These are phyloP conservation scores for Monotropa hypopitys DNA, from an alignment of 179 eudicot genomes.

Conservation along the genomic window DNA sequence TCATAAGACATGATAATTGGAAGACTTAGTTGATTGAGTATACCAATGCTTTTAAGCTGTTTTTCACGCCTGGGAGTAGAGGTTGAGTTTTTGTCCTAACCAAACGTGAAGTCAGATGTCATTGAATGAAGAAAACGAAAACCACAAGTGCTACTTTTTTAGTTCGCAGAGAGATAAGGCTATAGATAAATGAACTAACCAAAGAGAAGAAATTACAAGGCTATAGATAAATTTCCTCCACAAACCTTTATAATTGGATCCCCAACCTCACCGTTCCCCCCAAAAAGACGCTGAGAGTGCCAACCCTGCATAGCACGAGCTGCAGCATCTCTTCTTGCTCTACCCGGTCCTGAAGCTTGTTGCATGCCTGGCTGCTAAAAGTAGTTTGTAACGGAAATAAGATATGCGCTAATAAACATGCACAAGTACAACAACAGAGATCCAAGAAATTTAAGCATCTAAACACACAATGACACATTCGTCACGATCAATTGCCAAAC, in stretches of 20 bases:
- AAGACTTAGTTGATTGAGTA: constrained; percentile 7
- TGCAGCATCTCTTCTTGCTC: constrained; percentile 58
- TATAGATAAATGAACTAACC: neutral
- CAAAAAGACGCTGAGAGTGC: constrained; percentile 52
- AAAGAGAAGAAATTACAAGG: neutral
- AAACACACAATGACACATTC: neutral
- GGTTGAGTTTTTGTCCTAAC: constrained; percentile 39
- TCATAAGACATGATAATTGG: neutral
- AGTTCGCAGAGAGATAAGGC: neutral
- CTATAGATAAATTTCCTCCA: neutral
- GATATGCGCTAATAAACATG: neutral
- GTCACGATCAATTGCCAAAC: neutral
- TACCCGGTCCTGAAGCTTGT: constrained; percentile 46
- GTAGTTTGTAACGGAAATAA: neutral
- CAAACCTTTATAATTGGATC: constrained; percentile 50
- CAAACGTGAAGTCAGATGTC: neutral
- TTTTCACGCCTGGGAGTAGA: constrained; percentile 39
- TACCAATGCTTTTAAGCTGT: constrained; percentile 49
- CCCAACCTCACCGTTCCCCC: constrained; percentile 68
- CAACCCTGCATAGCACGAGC: constrained; percentile 79
- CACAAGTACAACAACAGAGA: neutral
- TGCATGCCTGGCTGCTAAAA: constrained; percentile 23
- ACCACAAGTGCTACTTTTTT: neutral
- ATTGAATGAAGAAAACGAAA: neutral
- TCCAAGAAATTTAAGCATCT: neutral